These are phyloP conservation scores for Boletus sensibilis DNA, from an alignment of 768 basidiomycete genomes.

Conservation along the genomic window DNA sequence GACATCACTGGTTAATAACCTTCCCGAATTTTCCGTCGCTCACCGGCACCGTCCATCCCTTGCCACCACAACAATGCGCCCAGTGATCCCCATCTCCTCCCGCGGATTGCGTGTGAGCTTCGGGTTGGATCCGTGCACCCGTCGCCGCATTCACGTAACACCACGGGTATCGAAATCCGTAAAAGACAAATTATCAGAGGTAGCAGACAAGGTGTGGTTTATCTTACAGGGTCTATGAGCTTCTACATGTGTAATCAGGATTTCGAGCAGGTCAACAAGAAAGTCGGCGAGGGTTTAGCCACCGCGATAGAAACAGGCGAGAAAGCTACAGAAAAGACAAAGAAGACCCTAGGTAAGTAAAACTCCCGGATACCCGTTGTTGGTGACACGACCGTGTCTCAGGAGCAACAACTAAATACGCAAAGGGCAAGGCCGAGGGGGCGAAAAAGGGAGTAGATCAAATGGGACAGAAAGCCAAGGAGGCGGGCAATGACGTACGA, in stretches of 20 bases:
- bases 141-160: slow-evolving; percentile 32
- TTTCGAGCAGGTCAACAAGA: slow-evolving; percentile 38
- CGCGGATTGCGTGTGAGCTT: not conserved
- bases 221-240: not conserved
- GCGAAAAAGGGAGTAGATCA: slow-evolving; percentile 2
- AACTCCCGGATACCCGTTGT: not conserved
- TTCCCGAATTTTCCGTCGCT: not conserved
- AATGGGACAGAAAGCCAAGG: slow-evolving; percentile 14
- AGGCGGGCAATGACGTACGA: slow-evolving; percentile 4
- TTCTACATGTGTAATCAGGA: not conserved
- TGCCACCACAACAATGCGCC: not conserved
- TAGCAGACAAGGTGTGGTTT: slow-evolving; percentile 36
- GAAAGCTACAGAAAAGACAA: slow-evolving; percentile 38
- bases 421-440: slow-evolving; percentile 1
- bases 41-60: too few relatives aligned
- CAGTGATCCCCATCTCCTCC: not conserved
- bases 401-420: slow-evolving; percentile 2
- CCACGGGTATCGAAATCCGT: slow-evolving; percentile 33
- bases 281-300: slow-evolving; percentile 39
- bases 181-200: slow-evolving; percentile 40
- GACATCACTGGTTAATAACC: slow-evolving; percentile 2
- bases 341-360: slow-evolving; percentile 35
- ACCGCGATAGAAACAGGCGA: slow-evolving; percentile 43
- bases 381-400: not conserved
- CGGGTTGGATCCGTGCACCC: not conserved